Evolutionary conservation across 768 basidiomycete genomes (phyloP), one percentile per base, ranked within the genome.

Genomic region (Auriscalpium vulgare): DNA sequence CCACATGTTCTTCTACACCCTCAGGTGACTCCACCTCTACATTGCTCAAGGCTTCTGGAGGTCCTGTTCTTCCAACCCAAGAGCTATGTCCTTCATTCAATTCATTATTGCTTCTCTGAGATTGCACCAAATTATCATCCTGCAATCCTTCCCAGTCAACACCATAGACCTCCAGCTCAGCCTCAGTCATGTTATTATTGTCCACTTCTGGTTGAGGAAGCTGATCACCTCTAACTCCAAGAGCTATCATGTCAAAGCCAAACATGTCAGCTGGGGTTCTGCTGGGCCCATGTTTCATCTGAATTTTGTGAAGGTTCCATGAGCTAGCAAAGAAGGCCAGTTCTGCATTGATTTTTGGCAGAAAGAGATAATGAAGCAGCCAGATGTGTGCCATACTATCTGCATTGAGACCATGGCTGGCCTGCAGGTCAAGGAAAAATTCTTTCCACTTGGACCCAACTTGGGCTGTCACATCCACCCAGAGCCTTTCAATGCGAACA

Each of bases 331-430:
- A 68, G 59, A 17, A 68, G 1, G 14, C 8, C 8, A 50, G 21
- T 8, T 67, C 54, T n/a, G 54, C 34, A 36, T 67, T 64, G 53
- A 67, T 62, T 7, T 45, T 29, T 2, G n/a, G 37, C 8, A 68
- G 64, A 45, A 68, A 68, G 13, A 68, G 61, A 38, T 56, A 56
- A 37, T 66, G 67, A 37, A 68, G 21, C 21, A 21, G 60, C 67
- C 67, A 68, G 10, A 43, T 10, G 40, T 43, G 40, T 10, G 40
- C n/a, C 11, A n/a, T 43, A 43, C 40, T 43, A n/a, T 43, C n/a
- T n/a, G n/a, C 40, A 43, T 43, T n/a, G 10, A 43, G 40, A n/a
- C 40, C 40, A 43, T 43, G 46, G 37, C 50, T 10, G 14, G 56
- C 35, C 54, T 68, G 68, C 7, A 68, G 66, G 10, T 1, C n/a